Evolutionary conservation across 495 filamentous ascomycete genomes (phyloP).

Genomic region (Aspergillus carlsbadensis): DNA sequence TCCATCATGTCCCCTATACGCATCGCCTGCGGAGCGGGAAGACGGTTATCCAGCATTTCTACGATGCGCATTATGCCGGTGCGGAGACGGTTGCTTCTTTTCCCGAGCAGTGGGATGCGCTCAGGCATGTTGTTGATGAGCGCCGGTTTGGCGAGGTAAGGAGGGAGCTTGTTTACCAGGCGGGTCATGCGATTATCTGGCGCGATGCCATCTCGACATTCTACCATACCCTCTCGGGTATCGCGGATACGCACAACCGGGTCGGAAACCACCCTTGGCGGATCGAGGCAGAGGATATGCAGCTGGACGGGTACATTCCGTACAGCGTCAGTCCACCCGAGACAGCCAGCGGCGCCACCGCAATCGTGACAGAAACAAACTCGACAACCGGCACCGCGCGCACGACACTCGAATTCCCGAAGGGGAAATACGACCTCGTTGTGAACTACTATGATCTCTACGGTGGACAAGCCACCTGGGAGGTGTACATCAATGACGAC

Average conservation of each 20-base stretch:
- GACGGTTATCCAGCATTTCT: constrained; percentile 76
- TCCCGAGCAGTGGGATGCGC: constrained; percentile 48
- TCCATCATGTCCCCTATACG: constrained; percentile 72
- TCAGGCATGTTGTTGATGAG: constrained; percentile 57
- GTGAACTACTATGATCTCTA: constrained; percentile 66
- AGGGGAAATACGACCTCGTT: constrained; percentile 60
- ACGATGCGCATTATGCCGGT: constrained; percentile 67
- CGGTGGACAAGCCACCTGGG: constrained; percentile 53
- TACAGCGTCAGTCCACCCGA: constrained; percentile 35
- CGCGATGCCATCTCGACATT: constrained; percentile 62
- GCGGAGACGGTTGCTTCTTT: constrained; percentile 60
- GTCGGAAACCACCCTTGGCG: constrained; percentile 60
- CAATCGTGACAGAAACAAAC: constrained; percentile 50
- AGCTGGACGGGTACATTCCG: constrained; percentile 49
- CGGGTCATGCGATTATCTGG: constrained; percentile 70
- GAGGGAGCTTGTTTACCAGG: constrained; percentile 60
- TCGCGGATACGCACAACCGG: constrained; percentile 52
- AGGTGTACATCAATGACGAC: constrained; percentile 51
- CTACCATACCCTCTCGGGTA: constrained; percentile 58
- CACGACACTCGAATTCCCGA: constrained; percentile 42
- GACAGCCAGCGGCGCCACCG: constrained; percentile 47
- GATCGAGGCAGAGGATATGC: constrained; percentile 65
- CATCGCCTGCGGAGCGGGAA: constrained; percentile 61
- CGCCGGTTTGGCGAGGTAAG: constrained; percentile 59
- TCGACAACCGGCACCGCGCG: constrained; percentile 48